Base-by-base conservation (phyloP, 345 rosid species). In the Garcia nutans region DNA sequence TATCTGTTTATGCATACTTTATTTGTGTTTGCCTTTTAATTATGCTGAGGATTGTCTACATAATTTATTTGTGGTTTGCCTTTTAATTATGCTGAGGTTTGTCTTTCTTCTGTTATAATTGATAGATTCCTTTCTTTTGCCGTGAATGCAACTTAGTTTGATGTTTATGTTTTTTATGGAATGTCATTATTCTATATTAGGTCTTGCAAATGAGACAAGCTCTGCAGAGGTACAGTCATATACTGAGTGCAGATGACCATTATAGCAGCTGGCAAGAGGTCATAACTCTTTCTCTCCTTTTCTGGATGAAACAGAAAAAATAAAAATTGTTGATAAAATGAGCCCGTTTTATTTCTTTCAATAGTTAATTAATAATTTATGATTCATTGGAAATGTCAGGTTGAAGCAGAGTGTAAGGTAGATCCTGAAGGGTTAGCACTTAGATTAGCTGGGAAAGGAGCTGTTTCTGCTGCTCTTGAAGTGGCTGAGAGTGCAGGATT, bases 261-360 rank as follows among this genome's bases (percentile, higher is more conserved):
- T 88, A 91, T 85, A 84, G 90, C 75, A 91, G 97, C 90, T 95
- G 99, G 99, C 98, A 90, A 88, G 93, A 95, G 98, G 99, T 95
- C 54, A 73, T 81, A 73, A 60, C 78, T 83, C 81, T 81, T 68
- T 73, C 31, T 61, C 61, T 80, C 71, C 68, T 45, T 52, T 76
- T 70, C 61, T 67, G 57, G 59, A 72, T 47, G 64, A 76, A 42
- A 68, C 61, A 55, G 7, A 37, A 37, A 70, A 52, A 77, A 23
- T 56, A 17, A 42, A 20, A 28, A 52, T 11, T 22, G 33, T 41
- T 6, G 3, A 63, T 24, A 42, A 66, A 10, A 5, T 65, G 16
- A 12, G 5, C 15, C 42, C 16, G 9, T 56, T 10, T 54, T 63
- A 26, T 33, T 45, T 15, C 65, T 77, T 52, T 65, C 31, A 13